Percentiles rank a stretch among this genome's conserved stretches.
Evolutionary conservation across 2,329 filamentous ascomycete genomes (phyloP).

Genomic region (Cyclaneusma minus): DNA sequence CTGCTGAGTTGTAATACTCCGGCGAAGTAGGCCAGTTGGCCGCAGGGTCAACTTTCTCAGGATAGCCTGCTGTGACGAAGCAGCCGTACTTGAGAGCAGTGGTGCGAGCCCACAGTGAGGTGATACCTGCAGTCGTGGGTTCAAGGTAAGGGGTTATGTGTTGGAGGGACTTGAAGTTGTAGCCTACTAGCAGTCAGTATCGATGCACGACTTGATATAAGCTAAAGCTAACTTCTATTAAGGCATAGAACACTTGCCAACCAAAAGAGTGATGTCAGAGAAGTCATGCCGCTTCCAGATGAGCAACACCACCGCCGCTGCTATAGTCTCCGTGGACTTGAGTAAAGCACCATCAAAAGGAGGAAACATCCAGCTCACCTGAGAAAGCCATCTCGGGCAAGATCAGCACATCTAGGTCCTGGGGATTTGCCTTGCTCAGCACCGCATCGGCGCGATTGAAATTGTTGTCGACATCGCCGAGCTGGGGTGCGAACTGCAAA

Average conservation of each 20-base stretch:
- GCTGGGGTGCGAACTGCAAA: conserved; percentile 52
- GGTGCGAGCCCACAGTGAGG: conserved; percentile 54
- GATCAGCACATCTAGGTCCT: conserved; percentile 53
- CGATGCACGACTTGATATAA: conserved; percentile 1
- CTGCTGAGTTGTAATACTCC: conserved; percentile 38
- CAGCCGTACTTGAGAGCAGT: conserved; percentile 52
- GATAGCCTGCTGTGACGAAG: conserved; percentile 57
- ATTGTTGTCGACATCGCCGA: conserved; percentile 58
- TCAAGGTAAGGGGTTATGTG: conserved; percentile 59
- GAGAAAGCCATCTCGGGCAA: conserved; percentile 65
- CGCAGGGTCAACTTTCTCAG: conserved; percentile 44
- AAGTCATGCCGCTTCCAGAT: too few relatives aligned
- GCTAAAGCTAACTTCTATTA: conserved; percentile 2
- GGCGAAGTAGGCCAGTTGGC: conserved; percentile 30
- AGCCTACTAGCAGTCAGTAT: conserved; percentile 27
- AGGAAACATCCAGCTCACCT: too few relatives aligned
- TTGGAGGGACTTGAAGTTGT: conserved; percentile 58
- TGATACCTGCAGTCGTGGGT: conserved; percentile 46
- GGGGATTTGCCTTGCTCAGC: conserved; percentile 32
- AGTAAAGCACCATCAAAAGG: too few relatives aligned
- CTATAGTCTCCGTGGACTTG: too few relatives aligned
- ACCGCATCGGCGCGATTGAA: conserved; percentile 51
- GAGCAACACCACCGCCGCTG: conserved; percentile 1
- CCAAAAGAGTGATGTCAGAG: too few relatives aligned
- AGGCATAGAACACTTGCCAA: too few relatives aligned